These are phyloP conservation scores for Plasmopara viticola DNA, from an alignment of 352 stramenopile genomes.

Conservation along the genomic window DNA sequence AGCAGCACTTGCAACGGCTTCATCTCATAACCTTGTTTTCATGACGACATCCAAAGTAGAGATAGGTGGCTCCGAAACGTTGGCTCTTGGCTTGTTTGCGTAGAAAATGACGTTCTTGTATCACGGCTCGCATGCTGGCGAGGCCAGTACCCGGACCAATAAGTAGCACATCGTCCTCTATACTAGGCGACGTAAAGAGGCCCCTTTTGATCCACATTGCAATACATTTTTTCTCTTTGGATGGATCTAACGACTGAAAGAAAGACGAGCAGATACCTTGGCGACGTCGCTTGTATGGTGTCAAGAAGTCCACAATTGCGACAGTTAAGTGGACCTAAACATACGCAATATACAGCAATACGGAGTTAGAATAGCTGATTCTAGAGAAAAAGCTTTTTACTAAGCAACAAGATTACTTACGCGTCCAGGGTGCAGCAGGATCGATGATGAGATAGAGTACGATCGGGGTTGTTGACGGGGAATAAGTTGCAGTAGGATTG, in stretches of 20 bases:
- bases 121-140: slow-evolving; percentile 85
- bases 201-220: slow-evolving; percentile 86
- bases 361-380: not conserved
- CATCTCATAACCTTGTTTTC: slow-evolving; percentile 46
- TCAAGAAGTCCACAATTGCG: slow-evolving; percentile 87
- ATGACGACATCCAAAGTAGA: slow-evolving; percentile 89
- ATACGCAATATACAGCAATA: not conserved
- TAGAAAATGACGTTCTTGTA: slow-evolving; percentile 73
- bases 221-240: slow-evolving; percentile 33
- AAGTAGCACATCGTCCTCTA: slow-evolving; percentile 66
- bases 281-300: slow-evolving; percentile 83
- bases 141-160: slow-evolving; percentile 89
- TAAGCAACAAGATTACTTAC: slow-evolving; percentile 12
- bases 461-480: slow-evolving; percentile 77
- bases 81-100: slow-evolving; percentile 15
- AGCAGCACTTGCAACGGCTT: not conserved
- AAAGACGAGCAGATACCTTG: slow-evolving; percentile 81
- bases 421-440: slow-evolving; percentile 41
- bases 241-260: slow-evolving; percentile 51
- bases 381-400: not conserved
- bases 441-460: slow-evolving; percentile 91
- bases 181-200: slow-evolving; percentile 53
- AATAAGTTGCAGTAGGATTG: slow-evolving; percentile 78
- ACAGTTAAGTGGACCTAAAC: slow-evolving; percentile 71
- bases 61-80: slow-evolving; percentile 25